Conservation (phyloP, 495 filamentous ascomycete genomes). For the Penicillium pulvis region DNA sequence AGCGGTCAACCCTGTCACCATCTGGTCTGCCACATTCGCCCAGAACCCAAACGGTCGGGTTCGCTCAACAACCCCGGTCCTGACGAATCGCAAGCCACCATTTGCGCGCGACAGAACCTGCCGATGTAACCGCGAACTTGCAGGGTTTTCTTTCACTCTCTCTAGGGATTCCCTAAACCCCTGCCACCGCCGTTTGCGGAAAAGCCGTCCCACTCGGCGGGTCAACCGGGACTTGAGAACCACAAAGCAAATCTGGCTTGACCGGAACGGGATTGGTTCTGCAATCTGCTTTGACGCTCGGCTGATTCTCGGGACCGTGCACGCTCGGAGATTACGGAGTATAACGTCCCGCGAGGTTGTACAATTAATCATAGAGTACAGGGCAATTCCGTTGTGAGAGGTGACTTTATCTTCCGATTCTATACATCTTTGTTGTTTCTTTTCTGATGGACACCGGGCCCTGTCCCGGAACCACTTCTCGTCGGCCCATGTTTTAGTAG, state of each 20-base stretch:
- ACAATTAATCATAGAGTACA: neutral
- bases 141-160: neutral
- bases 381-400: neutral
- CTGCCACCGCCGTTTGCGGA: conserved; percentile 10
- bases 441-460: neutral
- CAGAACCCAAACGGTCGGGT: conserved; percentile 13
- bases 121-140: conserved; percentile 11
- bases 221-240: neutral
- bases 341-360: neutral
- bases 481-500: conserved; percentile 13
- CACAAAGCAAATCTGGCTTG: neutral
- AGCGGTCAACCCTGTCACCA: conserved; percentile 7
- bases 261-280: conserved; percentile 2
- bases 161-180: neutral
- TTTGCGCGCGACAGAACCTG: neutral
- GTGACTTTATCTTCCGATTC: neutral
- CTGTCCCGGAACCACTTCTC: conserved; percentile 9
- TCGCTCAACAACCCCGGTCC: neutral
- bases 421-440: neutral
- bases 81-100: conserved; percentile 4
- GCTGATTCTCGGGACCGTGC: conserved; percentile 12
- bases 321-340: conserved; percentile 7
- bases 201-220: conserved; percentile 1
- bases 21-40: conserved; percentile 7
- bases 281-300: conserved; percentile 1